phyloP scores from a whole-genome alignment of 169 alveolate genomes.

The Plasmodium inui region DNA sequence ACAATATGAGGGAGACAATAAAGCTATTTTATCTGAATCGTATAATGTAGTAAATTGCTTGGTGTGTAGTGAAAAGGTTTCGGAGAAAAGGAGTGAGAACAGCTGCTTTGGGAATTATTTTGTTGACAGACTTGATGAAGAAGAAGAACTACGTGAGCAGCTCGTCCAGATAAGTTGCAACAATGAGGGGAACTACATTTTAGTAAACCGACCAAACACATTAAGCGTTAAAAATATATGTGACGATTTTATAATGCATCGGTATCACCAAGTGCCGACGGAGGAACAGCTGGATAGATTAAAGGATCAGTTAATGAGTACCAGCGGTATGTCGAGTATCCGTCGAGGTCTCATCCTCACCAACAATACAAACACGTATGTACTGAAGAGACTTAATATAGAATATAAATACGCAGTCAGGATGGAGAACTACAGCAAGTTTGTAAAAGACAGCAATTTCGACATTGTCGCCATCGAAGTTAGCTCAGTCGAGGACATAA shows the following conservation, averaged over 20 bases:
- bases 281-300: neutral
- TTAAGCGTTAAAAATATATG: constrained; percentile 51
- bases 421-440: constrained; percentile 14
- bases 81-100: neutral
- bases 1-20: neutral
- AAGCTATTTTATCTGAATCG: neutral
- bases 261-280: neutral
- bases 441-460: constrained; percentile 8
- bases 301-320: neutral
- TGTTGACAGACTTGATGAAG: constrained; percentile 10
- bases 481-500: neutral
- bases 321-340: neutral
- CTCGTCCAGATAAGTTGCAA: constrained; percentile 25
- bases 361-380: constrained; percentile 6
- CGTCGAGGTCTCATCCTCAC: neutral
- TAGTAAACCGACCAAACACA: constrained; percentile 39
- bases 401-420: constrained; percentile 34
- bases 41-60: constrained; percentile 40
- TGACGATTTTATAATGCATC: constrained; percentile 51
- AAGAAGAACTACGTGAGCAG: neutral
- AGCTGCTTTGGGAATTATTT: constrained; percentile 24
- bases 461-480: constrained; percentile 48
- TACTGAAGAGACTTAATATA: constrained; percentile 53
- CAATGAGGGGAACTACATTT: constrained; percentile 21
- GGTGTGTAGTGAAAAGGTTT: neutral